Evolutionary conservation across 371 early-diverging fungal genomes (phyloP).

Genomic region (Zychaea mexicana): DNA sequence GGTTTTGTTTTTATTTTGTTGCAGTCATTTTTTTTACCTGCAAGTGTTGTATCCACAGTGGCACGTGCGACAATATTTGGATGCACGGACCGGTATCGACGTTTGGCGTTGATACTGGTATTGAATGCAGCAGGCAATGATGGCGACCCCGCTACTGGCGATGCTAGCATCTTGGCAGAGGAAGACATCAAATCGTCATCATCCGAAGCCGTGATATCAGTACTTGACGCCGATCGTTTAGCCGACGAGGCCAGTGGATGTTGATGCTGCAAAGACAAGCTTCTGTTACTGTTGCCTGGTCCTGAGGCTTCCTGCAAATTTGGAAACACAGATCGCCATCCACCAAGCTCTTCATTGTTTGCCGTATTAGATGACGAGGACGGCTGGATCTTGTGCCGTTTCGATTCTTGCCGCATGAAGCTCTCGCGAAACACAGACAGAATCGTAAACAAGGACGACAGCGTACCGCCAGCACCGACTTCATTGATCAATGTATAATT

Average conservation of each 20-base stretch:
- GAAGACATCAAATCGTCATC: constrained; percentile 3
- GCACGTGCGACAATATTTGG: constrained; percentile 87
- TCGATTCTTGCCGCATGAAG: constrained; percentile 51
- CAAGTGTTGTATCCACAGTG: constrained; percentile 86
- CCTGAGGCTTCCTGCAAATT: constrained; percentile 29
- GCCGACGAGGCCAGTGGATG: background rate
- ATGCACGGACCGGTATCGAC: constrained; percentile 48
- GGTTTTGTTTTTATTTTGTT: background rate
- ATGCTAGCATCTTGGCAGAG: background rate
- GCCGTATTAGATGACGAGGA: background rate
- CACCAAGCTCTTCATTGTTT: constrained; percentile 30
- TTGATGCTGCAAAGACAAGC: background rate
- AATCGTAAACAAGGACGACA: constrained; percentile 91
- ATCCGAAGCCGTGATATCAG: constrained; percentile 7
- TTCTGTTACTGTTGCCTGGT: background rate
- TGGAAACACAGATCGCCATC: constrained; percentile 51
- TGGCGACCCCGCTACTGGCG: background rate
- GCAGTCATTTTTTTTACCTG: constrained; percentile 23
- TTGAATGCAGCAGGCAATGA: background rate
- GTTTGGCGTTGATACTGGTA: no score
- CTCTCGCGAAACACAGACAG: constrained; percentile 90
- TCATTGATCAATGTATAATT: constrained; percentile 84
- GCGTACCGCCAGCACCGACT: constrained; percentile 87
- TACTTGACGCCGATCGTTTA: background rate
- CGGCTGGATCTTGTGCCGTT: constrained; percentile 3